Evolutionary conservation across 768 basidiomycete genomes (phyloP).

Genomic region (Mycena alexandri): DNA sequence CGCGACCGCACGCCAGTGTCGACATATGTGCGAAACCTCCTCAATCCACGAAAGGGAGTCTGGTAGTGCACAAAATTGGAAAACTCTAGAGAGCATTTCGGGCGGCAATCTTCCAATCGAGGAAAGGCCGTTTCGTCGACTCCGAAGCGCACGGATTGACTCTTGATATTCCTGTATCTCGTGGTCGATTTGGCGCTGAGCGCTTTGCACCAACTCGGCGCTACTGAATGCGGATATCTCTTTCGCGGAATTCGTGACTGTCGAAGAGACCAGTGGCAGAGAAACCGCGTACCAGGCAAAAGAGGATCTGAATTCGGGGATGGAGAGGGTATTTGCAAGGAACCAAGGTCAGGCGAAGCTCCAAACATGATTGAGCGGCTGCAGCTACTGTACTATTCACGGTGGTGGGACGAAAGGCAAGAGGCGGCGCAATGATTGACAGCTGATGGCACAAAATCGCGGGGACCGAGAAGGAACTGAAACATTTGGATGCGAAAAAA

Average conservation of each 20-base stretch:
- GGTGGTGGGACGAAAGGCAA: no score
- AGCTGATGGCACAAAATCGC: no score
- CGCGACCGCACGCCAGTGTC: slow-evolving; percentile 60
- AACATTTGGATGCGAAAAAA: not conserved
- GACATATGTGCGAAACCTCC: slow-evolving; percentile 53
- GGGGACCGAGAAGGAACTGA: no score
- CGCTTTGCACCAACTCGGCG: slow-evolving; percentile 35
- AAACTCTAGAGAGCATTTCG: slow-evolving; percentile 57
- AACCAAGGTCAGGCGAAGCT: slow-evolving; percentile 50
- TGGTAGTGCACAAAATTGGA: slow-evolving; percentile 44
- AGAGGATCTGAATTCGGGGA: slow-evolving; percentile 5
- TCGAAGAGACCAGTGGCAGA: slow-evolving; percentile 14
- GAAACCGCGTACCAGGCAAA: slow-evolving; percentile 35
- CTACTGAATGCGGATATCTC: slow-evolving; percentile 32
- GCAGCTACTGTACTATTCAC: no score
- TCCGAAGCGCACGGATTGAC: slow-evolving; percentile 49
- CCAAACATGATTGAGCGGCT: slow-evolving; percentile 30
- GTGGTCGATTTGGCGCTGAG: slow-evolving; percentile 51
- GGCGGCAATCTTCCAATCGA: slow-evolving; percentile 56
- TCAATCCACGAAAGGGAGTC: slow-evolving; percentile 50
- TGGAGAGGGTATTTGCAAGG: slow-evolving; percentile 15
- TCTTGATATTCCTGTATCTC: slow-evolving; percentile 50
- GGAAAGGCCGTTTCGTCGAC: slow-evolving; percentile 52
- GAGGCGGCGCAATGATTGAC: no score
- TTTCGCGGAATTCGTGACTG: not conserved